These are phyloP conservation scores for Candida vaughaniae DNA, from an alignment of 805 yeast species.

Conservation along the genomic window DNA sequence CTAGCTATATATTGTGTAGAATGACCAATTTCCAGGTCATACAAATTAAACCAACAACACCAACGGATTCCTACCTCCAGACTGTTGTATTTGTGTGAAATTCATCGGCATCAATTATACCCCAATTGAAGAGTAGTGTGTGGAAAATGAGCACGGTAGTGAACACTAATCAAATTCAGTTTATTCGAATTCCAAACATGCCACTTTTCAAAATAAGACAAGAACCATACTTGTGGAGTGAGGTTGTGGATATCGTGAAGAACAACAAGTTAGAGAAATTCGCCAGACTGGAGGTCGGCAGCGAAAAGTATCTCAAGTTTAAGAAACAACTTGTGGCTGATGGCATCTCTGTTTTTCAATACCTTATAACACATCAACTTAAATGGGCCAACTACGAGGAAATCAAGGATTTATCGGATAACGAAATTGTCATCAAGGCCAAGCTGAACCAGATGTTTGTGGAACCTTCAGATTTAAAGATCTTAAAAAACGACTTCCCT, in stretches of 20 bases:
- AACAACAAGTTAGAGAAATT: slow-evolving; percentile 46
- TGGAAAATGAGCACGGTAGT: slow-evolving; percentile 9
- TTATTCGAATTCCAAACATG: slow-evolving; percentile 34
- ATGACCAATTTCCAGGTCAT: no score
- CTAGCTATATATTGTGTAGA: no score
- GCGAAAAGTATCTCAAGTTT: slow-evolving; percentile 46
- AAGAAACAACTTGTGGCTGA: slow-evolving; percentile 37
- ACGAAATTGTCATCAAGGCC: slow-evolving; percentile 14
- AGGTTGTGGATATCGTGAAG: slow-evolving; percentile 35
- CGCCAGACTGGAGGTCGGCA: slow-evolving; percentile 46
- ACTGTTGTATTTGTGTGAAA: no score
- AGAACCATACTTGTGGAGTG: slow-evolving; percentile 49
- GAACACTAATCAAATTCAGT: slow-evolving; percentile 12
- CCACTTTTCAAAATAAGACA: slow-evolving; percentile 34
- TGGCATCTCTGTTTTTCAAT: slow-evolving; percentile 45
- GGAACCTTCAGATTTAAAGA: slow-evolving; percentile 41
- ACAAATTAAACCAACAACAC: no score
- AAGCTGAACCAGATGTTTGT: slow-evolving; percentile 35
- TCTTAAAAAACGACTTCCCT: slow-evolving; percentile 62
- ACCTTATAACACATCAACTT: slow-evolving; percentile 47
- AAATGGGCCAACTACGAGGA: slow-evolving; percentile 46
- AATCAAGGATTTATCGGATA: slow-evolving; percentile 18
- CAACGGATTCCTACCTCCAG: no score
- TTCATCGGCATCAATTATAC: no score
- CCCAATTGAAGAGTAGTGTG: no score